phyloP scores from a whole-genome alignment of 2,329 filamentous ascomycete species.

The Pseudogymnoascus pannorum region DNA sequence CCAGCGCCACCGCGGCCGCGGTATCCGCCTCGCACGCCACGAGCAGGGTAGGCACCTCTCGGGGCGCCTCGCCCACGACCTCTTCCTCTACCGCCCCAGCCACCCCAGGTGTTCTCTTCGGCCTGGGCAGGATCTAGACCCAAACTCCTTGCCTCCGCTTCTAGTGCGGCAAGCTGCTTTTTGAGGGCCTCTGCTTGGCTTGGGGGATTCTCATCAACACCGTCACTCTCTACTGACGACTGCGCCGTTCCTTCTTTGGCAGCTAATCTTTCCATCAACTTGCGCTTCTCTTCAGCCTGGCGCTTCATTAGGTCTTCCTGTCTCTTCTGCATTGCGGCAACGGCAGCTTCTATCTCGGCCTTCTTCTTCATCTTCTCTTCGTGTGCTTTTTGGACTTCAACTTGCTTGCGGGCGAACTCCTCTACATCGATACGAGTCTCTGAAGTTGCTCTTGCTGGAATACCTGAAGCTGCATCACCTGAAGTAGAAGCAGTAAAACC shows the following conservation, averaged over 20 bases:
- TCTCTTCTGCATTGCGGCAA: constrained; percentile 57
- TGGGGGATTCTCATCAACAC: constrained; percentile 25
- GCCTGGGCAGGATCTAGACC: constrained; percentile 54
- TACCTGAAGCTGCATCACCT: constrained; percentile 21
- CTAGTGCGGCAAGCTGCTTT: constrained; percentile 63
- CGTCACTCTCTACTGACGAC: constrained; percentile 19
- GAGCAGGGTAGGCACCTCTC: constrained; percentile 30
- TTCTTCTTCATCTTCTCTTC: constrained; percentile 58
- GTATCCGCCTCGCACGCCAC: constrained; percentile 33
- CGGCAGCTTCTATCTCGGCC: constrained; percentile 54
- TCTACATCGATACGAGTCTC: constrained; percentile 51
- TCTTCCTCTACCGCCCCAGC: constrained; percentile 36
- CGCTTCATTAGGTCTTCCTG: constrained; percentile 53
- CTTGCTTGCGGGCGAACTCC: constrained; percentile 61
- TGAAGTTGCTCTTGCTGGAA: constrained; percentile 18
- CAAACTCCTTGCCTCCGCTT: constrained; percentile 63
- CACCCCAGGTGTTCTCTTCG: constrained; percentile 33
- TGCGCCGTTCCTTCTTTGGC: constrained; percentile 37
- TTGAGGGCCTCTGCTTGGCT: constrained; percentile 58
- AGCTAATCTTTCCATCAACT: constrained; percentile 54
- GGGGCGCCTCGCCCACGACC: constrained; percentile 30
- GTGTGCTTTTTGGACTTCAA: constrained; percentile 62
- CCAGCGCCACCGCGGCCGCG: constrained; percentile 39
- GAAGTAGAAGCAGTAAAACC: constrained; percentile 21
- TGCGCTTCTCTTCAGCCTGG: constrained; percentile 58